Base-by-base conservation (phyloP, 495 filamentous ascomycete species). In the Aspergillus saccharolyticus region DNA sequence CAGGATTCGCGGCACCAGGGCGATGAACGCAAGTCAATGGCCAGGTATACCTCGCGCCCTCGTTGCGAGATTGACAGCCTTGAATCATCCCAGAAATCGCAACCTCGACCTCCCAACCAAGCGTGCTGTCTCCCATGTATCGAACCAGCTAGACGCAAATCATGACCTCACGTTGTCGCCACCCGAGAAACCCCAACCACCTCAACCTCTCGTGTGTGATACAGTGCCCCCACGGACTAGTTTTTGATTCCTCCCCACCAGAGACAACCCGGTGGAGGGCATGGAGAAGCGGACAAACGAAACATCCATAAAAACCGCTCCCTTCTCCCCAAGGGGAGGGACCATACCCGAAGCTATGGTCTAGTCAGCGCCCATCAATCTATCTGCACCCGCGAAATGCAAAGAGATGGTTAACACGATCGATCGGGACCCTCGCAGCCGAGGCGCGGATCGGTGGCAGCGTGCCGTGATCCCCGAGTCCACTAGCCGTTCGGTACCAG, bases 291-390 rank as follows among this genome's bases (percentile, higher is more conserved):
- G 87, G 74, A 83, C 87, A 90, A 91, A 91, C 80, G 77, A 39
- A 39, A 85, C 88, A 83, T 91, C 88, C 78, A 73, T 70, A 90
- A 93, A 93, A 91, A 84, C 78, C 88, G 88, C 80, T 78, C 76
- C 65, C 65, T 60, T 73, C 78, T 77, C 67, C 76, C 67, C 50
- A 53, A 62, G 66, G 70, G 66, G 63, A 70, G 66, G 66, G 66
- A 61, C 63, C 60, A 65, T 52, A 48, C 66, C 50, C 47, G 30
- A 49, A 61, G 57, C 63, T 65, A 63, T 63, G 63, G 67, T 55
- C 61, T 64, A 55, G 69, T 79, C 84, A 85, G 84, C 85, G 89
- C 80, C 85, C 83, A 77, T 80, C 80, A 66, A 78, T 84, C 83
- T 65, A 80, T 79, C 71, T 68, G 59, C 75, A 76, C 74, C 70